Conservation (phyloP, 768 basidiomycete species). For the Sarcodon aspratus region DNA sequence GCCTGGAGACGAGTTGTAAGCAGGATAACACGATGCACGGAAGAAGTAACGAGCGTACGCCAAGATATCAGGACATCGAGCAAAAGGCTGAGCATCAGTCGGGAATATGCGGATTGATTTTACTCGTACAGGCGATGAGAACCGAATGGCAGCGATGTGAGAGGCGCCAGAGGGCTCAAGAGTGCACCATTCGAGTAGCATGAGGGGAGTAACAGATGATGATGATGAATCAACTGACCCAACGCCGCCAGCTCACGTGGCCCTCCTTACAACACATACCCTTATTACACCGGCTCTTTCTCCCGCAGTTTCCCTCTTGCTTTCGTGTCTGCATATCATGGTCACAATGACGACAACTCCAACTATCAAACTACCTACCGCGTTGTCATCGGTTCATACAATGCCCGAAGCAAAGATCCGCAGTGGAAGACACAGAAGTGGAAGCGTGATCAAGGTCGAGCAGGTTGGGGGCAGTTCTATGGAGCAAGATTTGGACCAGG, state of each 20-base stretch:
- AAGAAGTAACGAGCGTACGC: slow-evolving; percentile 33
- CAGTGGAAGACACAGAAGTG: slow-evolving; percentile 26
- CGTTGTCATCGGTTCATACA: neutral
- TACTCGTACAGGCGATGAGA: slow-evolving; percentile 56
- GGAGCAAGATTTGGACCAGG: slow-evolving; percentile 72
- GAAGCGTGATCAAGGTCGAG: slow-evolving; percentile 79
- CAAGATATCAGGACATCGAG: slow-evolving; percentile 43
- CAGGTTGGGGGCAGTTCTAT: slow-evolving; percentile 60
- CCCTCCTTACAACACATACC: neutral
- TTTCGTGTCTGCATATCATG: neutral
- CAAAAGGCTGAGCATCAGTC: slow-evolving; percentile 51
- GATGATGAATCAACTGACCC: neutral
- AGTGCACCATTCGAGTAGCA: slow-evolving; percentile 59
- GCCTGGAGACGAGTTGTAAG: slow-evolving; percentile 22
- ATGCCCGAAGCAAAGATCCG: slow-evolving; percentile 1
- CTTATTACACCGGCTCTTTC: neutral
- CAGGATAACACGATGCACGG: neutral
- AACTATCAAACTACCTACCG: neutral
- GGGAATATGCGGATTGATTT: slow-evolving; percentile 60
- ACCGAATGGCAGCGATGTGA: slow-evolving; percentile 60
- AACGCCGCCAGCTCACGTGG: neutral
- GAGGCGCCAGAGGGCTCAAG: slow-evolving; percentile 46
- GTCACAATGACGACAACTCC: neutral
- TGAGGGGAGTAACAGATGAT: slow-evolving; percentile 2
- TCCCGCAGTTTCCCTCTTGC: neutral